Base-by-base conservation (phyloP, 352 stramenopile genomes). In the Achlya hypogyna region DNA sequence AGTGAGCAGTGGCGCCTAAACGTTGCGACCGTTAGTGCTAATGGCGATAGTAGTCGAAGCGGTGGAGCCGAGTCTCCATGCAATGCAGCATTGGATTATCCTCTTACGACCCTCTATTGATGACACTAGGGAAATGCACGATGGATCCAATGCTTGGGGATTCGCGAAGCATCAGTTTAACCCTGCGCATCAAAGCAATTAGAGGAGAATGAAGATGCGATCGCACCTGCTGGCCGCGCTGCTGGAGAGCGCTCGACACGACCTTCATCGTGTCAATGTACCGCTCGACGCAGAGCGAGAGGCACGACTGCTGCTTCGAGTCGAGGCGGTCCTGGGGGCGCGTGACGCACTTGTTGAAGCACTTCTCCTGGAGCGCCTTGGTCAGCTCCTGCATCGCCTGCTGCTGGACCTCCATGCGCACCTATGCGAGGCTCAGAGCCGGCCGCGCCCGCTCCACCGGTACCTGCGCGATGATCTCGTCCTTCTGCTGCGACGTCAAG, bases 221-320 rank as follows among this genome's bases (percentile, higher is more conserved):
- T 35, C 51, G 25, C 49, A 64, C 54, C 38, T 23, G 60, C 14
- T 75, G 73, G 29, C 82, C 82, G 45, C 84, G 84, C 74, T 89
- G 75, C 49, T 82, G 75, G 81, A 96, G 91, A 29, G 81, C 72
- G 62, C 93, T 77, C 54, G 84, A 93, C 29, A 96, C 87, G 34
- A 89, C 81, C 75, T 94, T 92, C 85, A 96, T 94, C 28, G 87
- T 94, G 72, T 96, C 85, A 59, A 96, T 91, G 81, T 96, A 96
- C 76, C 87, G 71, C 72, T 96, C 92, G 69, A 93, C 89, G 71
- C 87, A 96, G 51, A 93, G 74, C 54, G 82, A 82, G 31, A 96
- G 70, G 78, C 87, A 96, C 72, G 92, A 92, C 75, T 96, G 86
- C 77, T 96, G 85, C 80, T 96, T 96, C 79, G 79, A 84, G 72